Conservation (phyloP, 1,284 basidiomycete species). For the Singerocomus inundabilis region DNA sequence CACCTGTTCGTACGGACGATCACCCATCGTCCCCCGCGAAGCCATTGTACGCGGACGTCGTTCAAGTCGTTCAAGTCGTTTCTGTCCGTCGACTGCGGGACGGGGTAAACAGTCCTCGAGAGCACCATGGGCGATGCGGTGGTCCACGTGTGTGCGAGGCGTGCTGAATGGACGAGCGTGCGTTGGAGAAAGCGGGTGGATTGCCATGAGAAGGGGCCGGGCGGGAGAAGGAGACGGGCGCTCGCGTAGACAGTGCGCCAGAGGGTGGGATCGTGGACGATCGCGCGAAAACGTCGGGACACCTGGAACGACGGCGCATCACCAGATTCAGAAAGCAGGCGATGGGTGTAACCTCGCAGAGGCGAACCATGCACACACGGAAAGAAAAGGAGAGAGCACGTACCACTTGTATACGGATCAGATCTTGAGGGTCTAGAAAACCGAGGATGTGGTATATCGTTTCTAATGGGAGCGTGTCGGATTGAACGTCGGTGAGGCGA, state of each 20-base stretch:
- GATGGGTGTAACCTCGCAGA: no score
- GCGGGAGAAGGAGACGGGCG: conserved; percentile 16
- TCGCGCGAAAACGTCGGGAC: conserved; percentile 13
- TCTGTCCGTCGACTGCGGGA: conserved; percentile 6
- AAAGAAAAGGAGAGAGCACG: background rate
- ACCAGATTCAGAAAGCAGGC: no score
- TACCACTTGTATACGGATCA: conserved; percentile 17
- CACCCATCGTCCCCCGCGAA: conserved; percentile 20
- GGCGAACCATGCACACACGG: no score
- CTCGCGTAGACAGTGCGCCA: conserved; percentile 16
- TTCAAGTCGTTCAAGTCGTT: no score
- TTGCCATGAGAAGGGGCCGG: conserved; percentile 21
- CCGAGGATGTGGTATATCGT: conserved; percentile 15
- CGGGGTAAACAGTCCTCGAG: conserved; percentile 3
- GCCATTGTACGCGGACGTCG: conserved; percentile 12
- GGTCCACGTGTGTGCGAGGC: conserved; percentile 16
- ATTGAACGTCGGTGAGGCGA: background rate
- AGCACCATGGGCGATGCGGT: conserved; percentile 10
- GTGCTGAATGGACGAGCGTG: conserved; percentile 18
- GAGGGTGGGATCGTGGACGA: conserved; percentile 13
- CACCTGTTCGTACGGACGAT: conserved; percentile 16
- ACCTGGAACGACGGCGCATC: no score
- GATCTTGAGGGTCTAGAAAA: conserved; percentile 12
- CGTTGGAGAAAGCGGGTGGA: conserved; percentile 16
- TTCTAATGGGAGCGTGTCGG: conserved; percentile 13